Base-by-base conservation (phyloP, 2,329 filamentous ascomycete genomes). In the Apiospora pterosperma region DNA sequence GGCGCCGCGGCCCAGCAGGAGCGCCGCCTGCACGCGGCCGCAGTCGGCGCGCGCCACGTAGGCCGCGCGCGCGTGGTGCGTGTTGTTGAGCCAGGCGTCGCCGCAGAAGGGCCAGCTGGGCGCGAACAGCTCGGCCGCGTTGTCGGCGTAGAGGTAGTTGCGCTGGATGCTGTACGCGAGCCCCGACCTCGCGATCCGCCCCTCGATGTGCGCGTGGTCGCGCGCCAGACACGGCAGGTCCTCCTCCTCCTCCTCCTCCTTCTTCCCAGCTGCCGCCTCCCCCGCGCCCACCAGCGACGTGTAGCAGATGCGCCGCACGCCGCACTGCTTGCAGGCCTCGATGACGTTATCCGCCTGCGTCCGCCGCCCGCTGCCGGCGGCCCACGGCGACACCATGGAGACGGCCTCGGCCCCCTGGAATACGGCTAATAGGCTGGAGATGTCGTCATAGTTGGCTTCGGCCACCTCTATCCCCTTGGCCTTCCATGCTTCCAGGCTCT, bases 21-120 rank as follows among this genome's bases (percentile, higher is more conserved):
- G 58, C n/a, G 69, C 67, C 1, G 58, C 69, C 21, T 61, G 59
- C 2, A 71, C 68, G 14, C 68, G 65, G 10, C 64, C 64, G 39
- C 69, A 71, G 66, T 70, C 69, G n/a, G 67, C 68, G 36, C 67
- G 36, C 34, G 68, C 66, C n/a, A 68, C 69, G 48, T 68, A 71
- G 2, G 66, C 69, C 12, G 44, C 69, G 7, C 60, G 59, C 23
- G 25, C 44, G n/a, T 67, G 66, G 12, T 63, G 65, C 25, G 62
- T 66, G 48, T 71, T 71, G 28, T 64, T 66, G n/a, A 65, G 41
- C 69, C 69, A 71, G 31, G 61, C 65, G 58, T 68, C 63, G 16
- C 67, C 69, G 25, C 66, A 66, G 25, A 65, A 69, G 11, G 63
- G 61, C 68, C 66, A 70, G n/a, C 58, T 44, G 7, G 62, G 64